These are phyloP conservation scores for Eleusine coracana DNA, from an alignment of 176 grass and related monocot genomes.

Conservation along the genomic window DNA sequence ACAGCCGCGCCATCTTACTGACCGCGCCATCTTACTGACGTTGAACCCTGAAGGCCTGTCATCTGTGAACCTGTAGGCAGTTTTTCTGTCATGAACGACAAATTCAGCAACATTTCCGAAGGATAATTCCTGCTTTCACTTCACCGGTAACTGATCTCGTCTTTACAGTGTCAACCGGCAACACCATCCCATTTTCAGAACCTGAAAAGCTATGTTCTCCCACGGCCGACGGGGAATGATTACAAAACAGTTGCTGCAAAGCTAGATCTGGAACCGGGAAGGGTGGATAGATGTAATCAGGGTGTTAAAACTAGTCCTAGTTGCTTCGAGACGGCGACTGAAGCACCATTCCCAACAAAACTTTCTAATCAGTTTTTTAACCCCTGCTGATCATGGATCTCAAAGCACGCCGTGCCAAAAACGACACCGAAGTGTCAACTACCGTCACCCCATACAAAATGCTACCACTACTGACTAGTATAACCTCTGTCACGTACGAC, in stretches of 20 bases:
- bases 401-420: slow-evolving; percentile 5
- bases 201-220: not conserved
- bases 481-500: not conserved
- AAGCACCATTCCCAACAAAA: slow-evolving; percentile 33
- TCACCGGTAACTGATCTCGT: not conserved
- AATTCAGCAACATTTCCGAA: too few relatives aligned
- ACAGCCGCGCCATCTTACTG: too few relatives aligned
- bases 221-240: too few relatives aligned
- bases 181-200: not conserved
- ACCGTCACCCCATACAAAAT: not conserved
- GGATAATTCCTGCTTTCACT: too few relatives aligned
- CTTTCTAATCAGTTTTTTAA: not conserved
- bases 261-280: not conserved
- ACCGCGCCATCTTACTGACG: too few relatives aligned
- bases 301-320: not conserved
- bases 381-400: not conserved
- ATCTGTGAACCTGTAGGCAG: too few relatives aligned
- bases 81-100: too few relatives aligned
- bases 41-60: too few relatives aligned
- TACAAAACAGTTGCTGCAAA: not conserved
- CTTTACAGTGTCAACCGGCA: not conserved
- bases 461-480: not conserved
- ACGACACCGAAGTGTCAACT: slow-evolving; percentile 12
- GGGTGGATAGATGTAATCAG: slow-evolving; percentile 1
- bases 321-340: not conserved